Evolutionary conservation across 2,329 filamentous ascomycete species (phyloP).

Genomic region (Calonectria pauciramosa): DNA sequence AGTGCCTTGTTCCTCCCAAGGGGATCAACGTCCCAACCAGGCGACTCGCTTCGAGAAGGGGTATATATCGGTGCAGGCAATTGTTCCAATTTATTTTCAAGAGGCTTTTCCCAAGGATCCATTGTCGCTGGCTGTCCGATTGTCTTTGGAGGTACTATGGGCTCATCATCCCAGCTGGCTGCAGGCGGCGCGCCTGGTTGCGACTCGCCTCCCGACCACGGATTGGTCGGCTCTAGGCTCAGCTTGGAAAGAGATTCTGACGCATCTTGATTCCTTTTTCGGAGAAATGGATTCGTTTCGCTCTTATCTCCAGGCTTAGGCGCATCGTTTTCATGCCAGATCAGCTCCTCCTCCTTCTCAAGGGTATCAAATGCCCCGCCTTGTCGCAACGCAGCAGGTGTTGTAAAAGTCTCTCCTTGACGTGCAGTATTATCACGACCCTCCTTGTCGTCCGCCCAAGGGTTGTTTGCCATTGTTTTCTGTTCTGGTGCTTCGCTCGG

Average conservation of each 20-base stretch:
- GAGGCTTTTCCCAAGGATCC: slow-evolving; percentile 47
- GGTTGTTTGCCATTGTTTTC: slow-evolving; percentile 38
- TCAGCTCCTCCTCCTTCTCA: slow-evolving; percentile 48
- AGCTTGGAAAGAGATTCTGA: slow-evolving; percentile 58
- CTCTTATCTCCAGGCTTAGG: slow-evolving; percentile 36
- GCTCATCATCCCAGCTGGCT: slow-evolving; percentile 42
- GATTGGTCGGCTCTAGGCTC: slow-evolving; percentile 56
- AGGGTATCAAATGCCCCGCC: slow-evolving; percentile 42
- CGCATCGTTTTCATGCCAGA: slow-evolving; percentile 47
- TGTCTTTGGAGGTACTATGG: background rate
- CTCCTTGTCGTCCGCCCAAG: slow-evolving; percentile 41
- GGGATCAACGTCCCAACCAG: slow-evolving; percentile 57
- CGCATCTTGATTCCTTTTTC: slow-evolving; percentile 57
- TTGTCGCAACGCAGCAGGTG: slow-evolving; percentile 51
- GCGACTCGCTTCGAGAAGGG: slow-evolving; percentile 54
- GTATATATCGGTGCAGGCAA: slow-evolving; percentile 54
- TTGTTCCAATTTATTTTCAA: slow-evolving; percentile 44
- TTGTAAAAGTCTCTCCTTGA: slow-evolving; percentile 29
- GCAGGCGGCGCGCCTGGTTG: slow-evolving; percentile 22
- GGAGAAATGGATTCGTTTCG: slow-evolving; percentile 68
- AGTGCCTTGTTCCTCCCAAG: slow-evolving; percentile 42
- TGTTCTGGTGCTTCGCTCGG: slow-evolving; percentile 20
- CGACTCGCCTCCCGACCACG: slow-evolving; percentile 46
- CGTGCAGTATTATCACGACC: slow-evolving; percentile 42
- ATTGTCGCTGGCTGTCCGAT: slow-evolving; percentile 17